Percentiles rank a stretch among this genome's conserved stretches.
These are phyloP conservation scores for Dorcoceras hygrometricum DNA, from an alignment of 257 asterid genomes.

Conservation along the genomic window DNA sequence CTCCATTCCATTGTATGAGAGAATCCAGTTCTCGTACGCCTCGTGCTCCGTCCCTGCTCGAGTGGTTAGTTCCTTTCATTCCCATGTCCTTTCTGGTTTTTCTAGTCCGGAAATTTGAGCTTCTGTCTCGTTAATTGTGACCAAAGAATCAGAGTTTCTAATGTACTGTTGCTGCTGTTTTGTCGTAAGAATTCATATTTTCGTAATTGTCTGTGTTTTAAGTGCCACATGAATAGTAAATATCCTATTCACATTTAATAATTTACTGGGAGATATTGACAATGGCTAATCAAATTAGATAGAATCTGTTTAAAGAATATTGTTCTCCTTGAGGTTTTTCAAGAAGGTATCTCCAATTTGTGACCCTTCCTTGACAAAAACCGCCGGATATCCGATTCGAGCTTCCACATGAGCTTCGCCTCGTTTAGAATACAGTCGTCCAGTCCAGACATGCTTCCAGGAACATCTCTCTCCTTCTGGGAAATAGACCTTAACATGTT, in stretches of 20 bases:
- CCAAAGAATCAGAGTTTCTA: background rate
- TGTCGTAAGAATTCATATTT: background rate
- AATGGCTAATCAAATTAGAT: slow-evolving; percentile 41
- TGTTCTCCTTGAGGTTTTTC: slow-evolving; percentile 31
- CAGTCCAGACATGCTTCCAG: slow-evolving; percentile 64
- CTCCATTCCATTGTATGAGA: background rate
- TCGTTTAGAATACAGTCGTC: slow-evolving; percentile 33
- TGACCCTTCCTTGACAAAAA: slow-evolving; percentile 46
- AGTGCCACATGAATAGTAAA: background rate
- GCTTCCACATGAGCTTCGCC: slow-evolving; percentile 47
- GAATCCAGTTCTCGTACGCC: slow-evolving; percentile 4
- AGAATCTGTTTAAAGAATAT: slow-evolving; percentile 22
- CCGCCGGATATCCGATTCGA: slow-evolving; percentile 44
- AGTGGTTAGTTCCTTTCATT: slow-evolving; percentile 27
- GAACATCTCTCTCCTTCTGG: slow-evolving; percentile 58
- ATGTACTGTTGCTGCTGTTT: background rate
- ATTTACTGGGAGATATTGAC: slow-evolving; percentile 32
- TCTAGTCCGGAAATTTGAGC: background rate
- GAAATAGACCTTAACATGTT: slow-evolving; percentile 63
- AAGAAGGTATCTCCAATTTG: slow-evolving; percentile 39
- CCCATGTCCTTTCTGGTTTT: background rate
- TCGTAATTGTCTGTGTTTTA: background rate
- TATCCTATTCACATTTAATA: background rate
- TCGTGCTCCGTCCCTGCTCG: background rate
- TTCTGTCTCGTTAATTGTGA: background rate